Evolutionary conservation across 805 yeast genomes (phyloP), one percentile per base, ranked within the genome.

Genomic region (Saccharomycodes ludwigii): DNA sequence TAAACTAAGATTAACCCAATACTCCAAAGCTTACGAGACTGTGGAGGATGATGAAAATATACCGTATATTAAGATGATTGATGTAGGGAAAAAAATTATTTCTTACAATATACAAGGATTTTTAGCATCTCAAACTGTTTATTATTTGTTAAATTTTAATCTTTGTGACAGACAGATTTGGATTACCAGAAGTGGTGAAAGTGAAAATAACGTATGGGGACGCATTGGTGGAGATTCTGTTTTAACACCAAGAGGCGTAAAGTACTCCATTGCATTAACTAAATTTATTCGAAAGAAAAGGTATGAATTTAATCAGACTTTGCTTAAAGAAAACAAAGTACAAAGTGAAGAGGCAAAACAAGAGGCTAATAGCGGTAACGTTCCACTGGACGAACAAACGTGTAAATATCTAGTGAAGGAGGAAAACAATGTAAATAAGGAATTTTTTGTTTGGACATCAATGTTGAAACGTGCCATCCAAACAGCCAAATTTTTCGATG

Each of bases 161-260:
- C 63, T 88, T 26, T 70, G 78, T 36, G 91, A 82, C 50, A 68
- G 96, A 38, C 94, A 86, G 52, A 85, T 88, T 31, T 88, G 95
- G 85, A 79, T 88, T 39, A 77, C 96, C 1, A 71, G 98, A 39
- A 95, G 86, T 48, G 98, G 98, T 31, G 97, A 88, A 57, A 74
- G 86, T 41, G 67, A 68, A 21, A 95, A 85, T 50, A 88, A 88
- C 50, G 76, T 83, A 13, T 48, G 59, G 31, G 98, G 98, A 4
- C 65, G 73, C 32, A 84, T 88, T 42, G 97, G 98, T 8, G 98
- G 98, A 15, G 91, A 88, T 53, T 78, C 95, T 1, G 61, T 64
- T 16, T 59, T 88, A 25, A 86, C 96, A 0, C 65, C 67, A 36
- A 69, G 95, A 32, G 98, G 98, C 22, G 54, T 57, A 15, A 75